These are phyloP conservation scores for Thymus mandschuricus DNA, from an alignment of 257 asterid genomes.

Conservation along the genomic window DNA sequence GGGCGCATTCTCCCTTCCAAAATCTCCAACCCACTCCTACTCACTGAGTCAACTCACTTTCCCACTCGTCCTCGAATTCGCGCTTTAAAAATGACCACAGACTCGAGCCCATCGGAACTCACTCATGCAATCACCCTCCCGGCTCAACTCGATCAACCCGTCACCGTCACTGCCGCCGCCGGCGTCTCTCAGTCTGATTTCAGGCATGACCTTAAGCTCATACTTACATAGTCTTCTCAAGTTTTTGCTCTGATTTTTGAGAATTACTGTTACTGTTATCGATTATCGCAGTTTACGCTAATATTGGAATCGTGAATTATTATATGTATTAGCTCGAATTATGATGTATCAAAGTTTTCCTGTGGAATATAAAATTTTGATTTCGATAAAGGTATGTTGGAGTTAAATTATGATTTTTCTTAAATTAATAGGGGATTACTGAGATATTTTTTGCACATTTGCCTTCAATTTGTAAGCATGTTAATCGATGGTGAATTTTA, in stretches of 20 bases:
- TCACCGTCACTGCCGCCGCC: conserved; percentile 62
- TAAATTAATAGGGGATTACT: neutral
- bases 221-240: conserved; percentile 3
- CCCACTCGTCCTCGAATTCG: conserved; percentile 27
- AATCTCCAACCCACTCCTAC: conserved; percentile 26
- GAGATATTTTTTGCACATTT: neutral
- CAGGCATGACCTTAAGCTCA: conserved; percentile 44
- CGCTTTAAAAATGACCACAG: conserved; percentile 57
- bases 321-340: neutral
- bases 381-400: neutral
- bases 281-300: neutral
- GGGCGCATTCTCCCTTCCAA: conserved; percentile 21
- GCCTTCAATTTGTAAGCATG: neutral
- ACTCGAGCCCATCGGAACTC: conserved; percentile 45
- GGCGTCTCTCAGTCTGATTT: conserved; percentile 76
- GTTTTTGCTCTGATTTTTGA: neutral
- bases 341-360: neutral
- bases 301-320: conserved; percentile 7
- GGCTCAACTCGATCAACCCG: conserved; percentile 59
- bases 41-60: conserved; percentile 35
- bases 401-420: neutral
- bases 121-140: conserved; percentile 61
- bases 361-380: neutral
- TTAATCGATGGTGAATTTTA: neutral
- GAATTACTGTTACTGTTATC: neutral